A percentile compares a stretch with the other conserved stretches of the same genome.
phyloP scores from a whole-genome alignment of 73 alveolate species.

The Tetrahymena elliotti region DNA sequence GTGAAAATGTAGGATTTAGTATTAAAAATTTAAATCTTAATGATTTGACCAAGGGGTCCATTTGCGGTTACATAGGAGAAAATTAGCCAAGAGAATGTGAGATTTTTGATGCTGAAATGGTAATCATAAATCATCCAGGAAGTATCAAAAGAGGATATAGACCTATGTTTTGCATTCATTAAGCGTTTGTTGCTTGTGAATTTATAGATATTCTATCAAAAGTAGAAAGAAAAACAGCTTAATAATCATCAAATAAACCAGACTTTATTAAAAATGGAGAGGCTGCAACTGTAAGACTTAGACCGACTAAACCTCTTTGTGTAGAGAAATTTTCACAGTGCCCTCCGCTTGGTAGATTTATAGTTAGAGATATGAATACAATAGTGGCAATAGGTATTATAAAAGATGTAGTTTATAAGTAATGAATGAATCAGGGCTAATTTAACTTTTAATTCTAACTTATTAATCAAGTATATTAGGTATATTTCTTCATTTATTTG shows the following conservation, averaged over 20 bases:
- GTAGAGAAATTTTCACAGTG: conserved; percentile 77
- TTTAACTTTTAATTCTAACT: no score
- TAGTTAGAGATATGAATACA: conserved; percentile 92
- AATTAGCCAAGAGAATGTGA: conserved; percentile 56
- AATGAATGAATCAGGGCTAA: background rate
- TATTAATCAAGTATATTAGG: no score
- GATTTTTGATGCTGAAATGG: conserved; percentile 78
- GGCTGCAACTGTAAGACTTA: conserved; percentile 72
- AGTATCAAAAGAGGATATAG: conserved; percentile 85
- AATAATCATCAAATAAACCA: conserved; percentile 73
- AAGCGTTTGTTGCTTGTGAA: conserved; percentile 90
- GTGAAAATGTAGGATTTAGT: conserved; percentile 91
- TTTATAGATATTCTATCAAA: conserved; percentile 65
- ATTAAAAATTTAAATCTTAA: conserved; percentile 65
- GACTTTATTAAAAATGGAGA: conserved; percentile 81
- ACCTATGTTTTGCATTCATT: conserved; percentile 92
- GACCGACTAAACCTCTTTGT: conserved; percentile 79
- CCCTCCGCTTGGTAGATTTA: conserved; percentile 95
- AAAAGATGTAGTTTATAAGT: conserved; percentile 34
- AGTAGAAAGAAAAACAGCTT: conserved; percentile 86
- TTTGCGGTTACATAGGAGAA: conserved; percentile 49
- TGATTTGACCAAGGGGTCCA: conserved; percentile 64
- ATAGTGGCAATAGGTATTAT: conserved; percentile 95
- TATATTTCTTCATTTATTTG: no score
- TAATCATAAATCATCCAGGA: conserved; percentile 90